Evolutionary conservation across 352 stramenopile species (phyloP).

Genomic region (Nannochloropsis limnetica): DNA sequence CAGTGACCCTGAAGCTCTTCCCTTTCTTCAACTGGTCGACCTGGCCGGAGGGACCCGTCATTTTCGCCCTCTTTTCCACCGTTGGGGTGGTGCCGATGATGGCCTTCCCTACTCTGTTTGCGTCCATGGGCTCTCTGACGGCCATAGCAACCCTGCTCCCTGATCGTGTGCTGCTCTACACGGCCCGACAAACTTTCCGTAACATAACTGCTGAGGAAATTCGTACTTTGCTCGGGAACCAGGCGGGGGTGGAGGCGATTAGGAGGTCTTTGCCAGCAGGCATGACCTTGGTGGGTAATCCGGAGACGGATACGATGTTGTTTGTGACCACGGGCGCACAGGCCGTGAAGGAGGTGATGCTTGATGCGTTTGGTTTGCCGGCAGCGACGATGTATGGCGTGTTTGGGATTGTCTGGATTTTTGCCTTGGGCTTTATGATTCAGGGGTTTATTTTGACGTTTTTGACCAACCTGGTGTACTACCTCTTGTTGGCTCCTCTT

Average conservation of each 20-base stretch:
- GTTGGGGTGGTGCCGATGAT: conserved; percentile 17
- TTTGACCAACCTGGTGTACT: conserved; percentile 28
- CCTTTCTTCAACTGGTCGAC: conserved; percentile 13
- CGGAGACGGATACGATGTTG: background rate
- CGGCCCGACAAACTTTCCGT: background rate
- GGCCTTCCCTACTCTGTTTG: conserved; percentile 20
- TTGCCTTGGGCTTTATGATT: conserved; percentile 28
- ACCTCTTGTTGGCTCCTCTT: background rate
- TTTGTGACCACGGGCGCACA: background rate
- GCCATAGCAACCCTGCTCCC: background rate
- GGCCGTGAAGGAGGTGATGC: conserved; percentile 30
- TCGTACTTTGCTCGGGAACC: background rate
- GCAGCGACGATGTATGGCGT: background rate
- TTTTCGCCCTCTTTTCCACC: background rate
- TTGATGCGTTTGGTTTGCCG: conserved; percentile 4
- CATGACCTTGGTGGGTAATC: conserved; percentile 15
- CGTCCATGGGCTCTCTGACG: conserved; percentile 18
- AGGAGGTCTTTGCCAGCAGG: background rate
- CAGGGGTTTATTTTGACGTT: conserved; percentile 18
- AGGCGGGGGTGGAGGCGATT: background rate
- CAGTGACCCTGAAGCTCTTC: conserved; percentile 14
- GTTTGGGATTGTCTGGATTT: conserved; percentile 4
- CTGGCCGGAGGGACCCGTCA: background rate
- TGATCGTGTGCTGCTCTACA: background rate
- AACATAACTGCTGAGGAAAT: background rate